phyloP scores from a whole-genome alignment of 768 basidiomycete species.

The Termitomyces sp. region DNA sequence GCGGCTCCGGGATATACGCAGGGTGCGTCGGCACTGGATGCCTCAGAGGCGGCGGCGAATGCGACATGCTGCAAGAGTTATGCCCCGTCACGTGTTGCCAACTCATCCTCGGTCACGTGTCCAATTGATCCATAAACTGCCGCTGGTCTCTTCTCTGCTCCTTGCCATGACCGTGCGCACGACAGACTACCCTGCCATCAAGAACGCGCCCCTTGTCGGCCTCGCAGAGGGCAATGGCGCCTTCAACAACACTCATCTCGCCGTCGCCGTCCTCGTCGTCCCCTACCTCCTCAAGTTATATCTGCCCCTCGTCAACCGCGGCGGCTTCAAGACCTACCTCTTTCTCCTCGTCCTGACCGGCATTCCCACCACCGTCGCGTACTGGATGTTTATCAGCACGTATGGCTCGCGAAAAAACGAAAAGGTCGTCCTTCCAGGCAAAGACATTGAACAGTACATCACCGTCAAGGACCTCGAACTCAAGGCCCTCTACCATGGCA shows the following conservation, averaged over 20 bases:
- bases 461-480: conserved; percentile 83
- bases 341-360: conserved; percentile 75
- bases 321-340: conserved; percentile 82
- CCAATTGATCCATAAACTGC: neutral
- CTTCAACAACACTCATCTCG: conserved; percentile 81
- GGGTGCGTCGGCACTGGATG: conserved; percentile 90
- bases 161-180: neutral
- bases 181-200: conserved; percentile 34
- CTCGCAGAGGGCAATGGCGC: conserved; percentile 83
- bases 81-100: neutral
- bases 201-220: conserved; percentile 79
- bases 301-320: conserved; percentile 76
- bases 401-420: conserved; percentile 80
- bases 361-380: conserved; percentile 71
- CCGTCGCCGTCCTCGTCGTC: conserved; percentile 66
- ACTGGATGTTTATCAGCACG: conserved; percentile 86
- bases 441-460: conserved; percentile 86
- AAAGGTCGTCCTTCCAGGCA: conserved; percentile 80
- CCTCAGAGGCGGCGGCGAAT: conserved; percentile 75
- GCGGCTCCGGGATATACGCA: conserved; percentile 79
- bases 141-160: neutral
- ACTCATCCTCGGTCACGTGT: neutral
- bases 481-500: conserved; percentile 72
- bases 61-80: conserved; percentile 16
- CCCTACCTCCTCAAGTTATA: conserved; percentile 83